A percentile compares a stretch with the other conserved stretches of the same genome.
Evolutionary conservation across 495 filamentous ascomycete species (phyloP).

Genomic region (Acidomyces sp.): DNA sequence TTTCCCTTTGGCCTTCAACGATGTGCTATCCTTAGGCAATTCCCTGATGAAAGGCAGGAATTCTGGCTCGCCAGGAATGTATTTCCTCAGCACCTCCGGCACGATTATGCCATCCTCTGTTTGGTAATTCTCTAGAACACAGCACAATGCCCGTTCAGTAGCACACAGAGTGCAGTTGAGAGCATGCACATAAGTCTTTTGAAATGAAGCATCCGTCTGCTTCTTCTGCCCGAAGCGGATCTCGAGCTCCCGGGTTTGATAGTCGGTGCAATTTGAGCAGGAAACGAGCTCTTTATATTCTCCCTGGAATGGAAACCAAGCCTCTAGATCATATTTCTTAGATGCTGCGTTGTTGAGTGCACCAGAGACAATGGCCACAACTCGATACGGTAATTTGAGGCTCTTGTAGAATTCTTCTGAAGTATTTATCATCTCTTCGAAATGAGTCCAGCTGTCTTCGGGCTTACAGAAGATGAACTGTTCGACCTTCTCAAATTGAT

Average conservation of each 20-base stretch:
- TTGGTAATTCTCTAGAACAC: conserved; percentile 93
- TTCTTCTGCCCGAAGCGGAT: conserved; percentile 61
- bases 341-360: conserved; percentile 86
- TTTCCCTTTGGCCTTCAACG: conserved; percentile 24
- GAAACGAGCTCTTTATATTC: conserved; percentile 95
- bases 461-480: conserved; percentile 92
- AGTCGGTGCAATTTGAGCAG: conserved; percentile 36
- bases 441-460: conserved; percentile 86
- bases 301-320: conserved; percentile 91
- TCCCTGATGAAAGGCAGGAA: conserved; percentile 83
- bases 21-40: conserved; percentile 60
- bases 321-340: conserved; percentile 94
- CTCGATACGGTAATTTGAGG: conserved; percentile 72
- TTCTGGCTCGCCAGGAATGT: conserved; percentile 75
- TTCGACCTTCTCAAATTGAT: conserved; percentile 97
- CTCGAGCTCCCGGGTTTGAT: conserved; percentile 53
- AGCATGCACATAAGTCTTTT: conserved; percentile 90
- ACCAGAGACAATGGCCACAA: conserved; percentile 88
- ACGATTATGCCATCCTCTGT: conserved; percentile 75
- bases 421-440: conserved; percentile 79
- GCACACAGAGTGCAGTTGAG: conserved; percentile 87
- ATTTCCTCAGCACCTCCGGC: conserved; percentile 78
- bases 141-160: conserved; percentile 87
- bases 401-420: conserved; percentile 93
- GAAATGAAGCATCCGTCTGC: conserved; percentile 44